Percentiles rank a stretch among this genome's conserved stretches.
These are phyloP conservation scores for Dalbergia cochinchinensis DNA, from an alignment of 306 rosid species.

Conservation along the genomic window DNA sequence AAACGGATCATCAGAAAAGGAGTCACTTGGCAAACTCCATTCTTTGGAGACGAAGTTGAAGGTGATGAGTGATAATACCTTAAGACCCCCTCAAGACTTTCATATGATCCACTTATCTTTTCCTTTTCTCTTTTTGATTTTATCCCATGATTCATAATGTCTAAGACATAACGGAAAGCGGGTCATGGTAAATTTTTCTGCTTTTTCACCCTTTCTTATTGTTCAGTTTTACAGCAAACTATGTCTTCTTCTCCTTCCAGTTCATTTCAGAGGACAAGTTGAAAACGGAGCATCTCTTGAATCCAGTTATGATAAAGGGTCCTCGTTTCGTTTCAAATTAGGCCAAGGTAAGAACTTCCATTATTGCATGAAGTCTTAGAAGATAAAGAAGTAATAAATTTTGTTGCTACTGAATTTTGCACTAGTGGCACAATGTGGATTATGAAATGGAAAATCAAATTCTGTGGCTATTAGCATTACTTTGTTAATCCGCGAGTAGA, in stretches of 20 bases:
- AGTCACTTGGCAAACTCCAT: constrained; percentile 71
- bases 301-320: constrained; percentile 56
- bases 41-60: constrained; percentile 68
- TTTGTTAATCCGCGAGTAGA: background rate
- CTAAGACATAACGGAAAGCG: background rate
- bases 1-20: constrained; percentile 63
- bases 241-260: constrained; percentile 39
- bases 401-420: too few relatives aligned
- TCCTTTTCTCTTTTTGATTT: background rate
- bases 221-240: constrained; percentile 17
- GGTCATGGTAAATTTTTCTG: background rate
- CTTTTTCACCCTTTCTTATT: background rate
- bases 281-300: constrained; percentile 57
- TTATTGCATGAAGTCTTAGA: background rate
- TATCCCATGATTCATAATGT: constrained; percentile 9
- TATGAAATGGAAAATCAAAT: constrained; percentile 6
- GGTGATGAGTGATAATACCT: constrained; percentile 44
- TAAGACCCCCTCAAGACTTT: background rate
- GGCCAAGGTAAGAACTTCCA: constrained; percentile 61
- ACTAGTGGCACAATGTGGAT: background rate
- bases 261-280: constrained; percentile 62
- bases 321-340: constrained; percentile 61
- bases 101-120: background rate
- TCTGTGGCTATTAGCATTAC: background rate
- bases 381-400: background rate